phyloP scores from a whole-genome alignment of 768 basidiomycete species.

The Trametes cubensis region DNA sequence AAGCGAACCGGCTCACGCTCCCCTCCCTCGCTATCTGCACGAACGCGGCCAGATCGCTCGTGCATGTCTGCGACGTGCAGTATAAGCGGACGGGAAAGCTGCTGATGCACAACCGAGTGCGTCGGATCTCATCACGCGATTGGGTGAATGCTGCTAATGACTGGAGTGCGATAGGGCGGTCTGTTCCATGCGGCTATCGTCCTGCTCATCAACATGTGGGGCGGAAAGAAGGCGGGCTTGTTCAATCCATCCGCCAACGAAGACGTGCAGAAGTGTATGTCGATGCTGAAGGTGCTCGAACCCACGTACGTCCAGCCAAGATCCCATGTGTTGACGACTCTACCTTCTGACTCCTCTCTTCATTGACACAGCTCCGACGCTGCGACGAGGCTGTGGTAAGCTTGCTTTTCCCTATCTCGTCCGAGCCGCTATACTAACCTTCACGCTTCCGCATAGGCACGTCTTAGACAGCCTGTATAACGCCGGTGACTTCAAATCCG shows the following conservation, averaged over 20 bases:
- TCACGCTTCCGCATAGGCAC: background rate
- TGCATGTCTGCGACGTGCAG: constrained; percentile 68
- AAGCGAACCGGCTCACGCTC: constrained; percentile 49
- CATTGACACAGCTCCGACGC: background rate
- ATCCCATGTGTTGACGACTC: no score
- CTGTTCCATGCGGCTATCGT: constrained; percentile 49
- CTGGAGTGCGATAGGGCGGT: constrained; percentile 21
- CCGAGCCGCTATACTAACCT: no score
- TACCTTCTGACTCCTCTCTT: background rate
- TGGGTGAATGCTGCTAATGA: no score
- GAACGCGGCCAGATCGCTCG: constrained; percentile 77
- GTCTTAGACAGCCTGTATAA: constrained; percentile 1
- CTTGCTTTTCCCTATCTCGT: background rate
- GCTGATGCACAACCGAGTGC: constrained; percentile 11
- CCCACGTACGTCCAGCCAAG: constrained; percentile 9
- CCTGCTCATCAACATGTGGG: constrained; percentile 53
- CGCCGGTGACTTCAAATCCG: constrained; percentile 3
- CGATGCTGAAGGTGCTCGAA: constrained; percentile 23
- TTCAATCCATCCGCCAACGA: constrained; percentile 39
- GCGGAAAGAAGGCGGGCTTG: constrained; percentile 38
- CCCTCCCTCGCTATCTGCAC: constrained; percentile 80
- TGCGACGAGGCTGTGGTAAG: constrained; percentile 11
- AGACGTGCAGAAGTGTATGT: constrained; percentile 48
- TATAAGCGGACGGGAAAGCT: constrained; percentile 3
- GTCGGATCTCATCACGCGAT: background rate